Evolutionary conservation across 345 rosid genomes (phyloP), one percentile per base, ranked within the genome.

Genomic region (Reutealis trisperma): DNA sequence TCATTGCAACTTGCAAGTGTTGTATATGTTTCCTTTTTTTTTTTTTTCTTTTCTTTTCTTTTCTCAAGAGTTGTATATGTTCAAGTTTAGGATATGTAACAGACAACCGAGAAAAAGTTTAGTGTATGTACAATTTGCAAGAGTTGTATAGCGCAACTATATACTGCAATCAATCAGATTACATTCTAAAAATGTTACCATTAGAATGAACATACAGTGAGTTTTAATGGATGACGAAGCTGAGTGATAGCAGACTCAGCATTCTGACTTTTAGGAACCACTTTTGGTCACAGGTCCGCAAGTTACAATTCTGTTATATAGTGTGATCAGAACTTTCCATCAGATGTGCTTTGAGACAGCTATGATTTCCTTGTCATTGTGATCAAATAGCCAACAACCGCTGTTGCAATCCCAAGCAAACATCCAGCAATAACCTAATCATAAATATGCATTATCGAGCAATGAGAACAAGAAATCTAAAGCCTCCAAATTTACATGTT

Each of bases 391-490:
- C 98, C 98, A 44, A 83, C 44, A 60, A 76, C 83, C 64, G 84
- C 91, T 5, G 97, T 91, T 19, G 60, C 76, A 34, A 82, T 78
- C 44, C 99, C 99, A 34, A 93, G 96, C 60, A 92, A 64, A 21
- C 90, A 87, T 71, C 99, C 99, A 8, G 89, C 98, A 77, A 89
- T 34, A 41, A 93, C 99, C 99, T 95, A 37, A 83, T 59, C 54
- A 79, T 45, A 9, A 8, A 30, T 74, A 47, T 70, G 45, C 24
- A 49, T 70, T 54, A 62, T 57, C 52, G 24, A 59, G 15, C 18
- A 18, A 47, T 34, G 54, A 44, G 22, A 63, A 27, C 41, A 49
- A 44, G 65, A 30, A 22, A 9, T 49, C 25, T 5, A 24, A 27
- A 6, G 21, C 25, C 60, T 21, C 52, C 25, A 16, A 24, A 64